Conservation (phyloP, 2,329 filamentous ascomycete genomes). For the Mycosphaerelloides madeirae region DNA sequence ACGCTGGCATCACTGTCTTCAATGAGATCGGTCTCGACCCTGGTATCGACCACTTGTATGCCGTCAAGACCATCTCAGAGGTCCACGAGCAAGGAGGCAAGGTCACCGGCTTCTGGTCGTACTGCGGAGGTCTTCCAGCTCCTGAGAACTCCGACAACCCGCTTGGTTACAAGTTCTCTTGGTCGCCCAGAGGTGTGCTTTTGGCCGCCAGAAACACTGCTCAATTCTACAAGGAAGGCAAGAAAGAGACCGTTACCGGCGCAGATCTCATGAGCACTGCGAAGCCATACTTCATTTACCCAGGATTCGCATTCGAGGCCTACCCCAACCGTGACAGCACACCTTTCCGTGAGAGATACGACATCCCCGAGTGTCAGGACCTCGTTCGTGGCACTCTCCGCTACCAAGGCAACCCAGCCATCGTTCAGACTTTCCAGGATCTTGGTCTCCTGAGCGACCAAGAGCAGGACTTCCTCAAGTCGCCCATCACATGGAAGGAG, state of each 20-base stretch:
- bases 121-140: constrained; percentile 70
- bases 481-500: constrained; percentile 70
- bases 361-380: constrained; percentile 86
- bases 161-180: constrained; percentile 86
- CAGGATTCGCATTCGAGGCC: constrained; percentile 81
- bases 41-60: constrained; percentile 71
- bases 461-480: constrained; percentile 59
- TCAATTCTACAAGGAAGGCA: constrained; percentile 74
- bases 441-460: constrained; percentile 81
- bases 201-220: constrained; percentile 83
- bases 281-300: constrained; percentile 88
- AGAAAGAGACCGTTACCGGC: constrained; percentile 52
- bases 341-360: constrained; percentile 80
- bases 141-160: constrained; percentile 79
- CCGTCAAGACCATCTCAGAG: constrained; percentile 79
- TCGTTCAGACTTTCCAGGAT: constrained; percentile 81
- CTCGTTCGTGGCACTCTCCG: constrained; percentile 79
- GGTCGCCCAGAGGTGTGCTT: constrained; percentile 73
- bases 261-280: constrained; percentile 69
- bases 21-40: constrained; percentile 85
- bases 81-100: constrained; percentile 87
- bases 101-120: constrained; percentile 74
- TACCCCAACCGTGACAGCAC: constrained; percentile 93
- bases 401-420: constrained; percentile 86
- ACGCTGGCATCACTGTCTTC: constrained; percentile 92